Evolutionary conservation across 2,329 filamentous ascomycete genomes (phyloP).

Genomic region (Apiospora aurea): DNA sequence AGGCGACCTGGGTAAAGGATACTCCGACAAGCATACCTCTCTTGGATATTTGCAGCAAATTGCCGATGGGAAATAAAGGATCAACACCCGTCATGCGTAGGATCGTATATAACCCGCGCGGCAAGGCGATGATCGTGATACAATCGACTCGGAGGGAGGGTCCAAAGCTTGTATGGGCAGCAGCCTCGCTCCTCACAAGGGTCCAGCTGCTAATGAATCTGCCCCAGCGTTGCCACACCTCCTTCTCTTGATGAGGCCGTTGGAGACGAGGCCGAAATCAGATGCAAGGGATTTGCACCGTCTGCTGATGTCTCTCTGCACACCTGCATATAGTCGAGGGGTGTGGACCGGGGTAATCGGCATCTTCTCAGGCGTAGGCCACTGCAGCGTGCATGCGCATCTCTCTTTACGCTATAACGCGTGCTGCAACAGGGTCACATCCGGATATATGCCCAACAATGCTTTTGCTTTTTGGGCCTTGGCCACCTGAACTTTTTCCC

Average conservation of each 20-base stretch:
- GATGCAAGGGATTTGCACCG: background rate
- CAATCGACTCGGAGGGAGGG: background rate
- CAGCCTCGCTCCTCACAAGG: background rate
- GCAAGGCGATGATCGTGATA: slow-evolving; percentile 10
- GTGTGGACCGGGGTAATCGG: slow-evolving; percentile 6
- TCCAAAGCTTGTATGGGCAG: background rate
- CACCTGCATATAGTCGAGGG: slow-evolving; percentile 16
- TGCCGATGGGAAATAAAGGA: background rate
- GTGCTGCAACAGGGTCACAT: background rate
- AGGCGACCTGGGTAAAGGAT: slow-evolving; percentile 1
- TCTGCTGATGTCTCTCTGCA: background rate
- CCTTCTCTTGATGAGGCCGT: background rate
- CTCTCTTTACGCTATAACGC: slow-evolving; percentile 11
- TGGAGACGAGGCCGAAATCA: background rate
- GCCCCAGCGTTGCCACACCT: background rate
- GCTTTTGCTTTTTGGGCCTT: background rate
- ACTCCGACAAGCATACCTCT: background rate
- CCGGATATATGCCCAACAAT: slow-evolving; percentile 15
- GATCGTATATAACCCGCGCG: background rate
- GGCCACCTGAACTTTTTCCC: background rate
- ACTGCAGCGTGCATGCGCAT: slow-evolving; percentile 7
- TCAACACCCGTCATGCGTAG: background rate
- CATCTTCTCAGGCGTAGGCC: background rate
- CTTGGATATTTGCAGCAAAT: background rate
- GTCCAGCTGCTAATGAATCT: background rate